Evolutionary conservation across 257 asterid species (phyloP).

Genomic region (Salvia rosmarinus): DNA sequence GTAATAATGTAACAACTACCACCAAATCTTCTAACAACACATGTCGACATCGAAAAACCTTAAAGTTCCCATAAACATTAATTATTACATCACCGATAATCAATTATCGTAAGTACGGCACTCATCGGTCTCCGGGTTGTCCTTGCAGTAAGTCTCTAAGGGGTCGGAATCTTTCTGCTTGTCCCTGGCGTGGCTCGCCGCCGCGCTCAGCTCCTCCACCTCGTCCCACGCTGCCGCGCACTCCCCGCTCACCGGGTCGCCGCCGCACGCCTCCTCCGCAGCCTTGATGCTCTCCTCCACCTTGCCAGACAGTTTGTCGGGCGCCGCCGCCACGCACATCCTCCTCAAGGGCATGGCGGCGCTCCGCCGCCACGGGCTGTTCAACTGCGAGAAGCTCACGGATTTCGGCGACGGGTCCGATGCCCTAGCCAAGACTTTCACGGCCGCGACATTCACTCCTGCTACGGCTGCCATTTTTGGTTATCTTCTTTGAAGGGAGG

Average conservation of each 20-base stretch:
- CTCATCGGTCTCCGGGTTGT: conserved; percentile 89
- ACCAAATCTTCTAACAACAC: conserved; percentile 15
- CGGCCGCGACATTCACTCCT: conserved; percentile 59
- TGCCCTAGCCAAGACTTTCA: conserved; percentile 45
- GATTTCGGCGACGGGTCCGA: conserved; percentile 39
- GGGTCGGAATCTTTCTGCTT: conserved; percentile 66
- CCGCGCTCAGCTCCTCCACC: conserved; percentile 99
- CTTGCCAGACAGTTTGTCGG: conserved; percentile 68
- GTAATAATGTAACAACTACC: neutral
- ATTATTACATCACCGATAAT: conserved; percentile 6
- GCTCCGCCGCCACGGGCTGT: conserved; percentile 58
- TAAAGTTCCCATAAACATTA: neutral
- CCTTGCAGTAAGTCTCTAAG: conserved; percentile 85
- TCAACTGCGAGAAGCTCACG: conserved; percentile 35
- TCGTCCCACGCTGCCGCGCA: conserved; percentile 99
- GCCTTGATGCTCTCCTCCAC: conserved; percentile 86
- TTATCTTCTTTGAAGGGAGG: neutral
- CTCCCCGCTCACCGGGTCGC: conserved; percentile 73
- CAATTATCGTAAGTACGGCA: conserved; percentile 88
- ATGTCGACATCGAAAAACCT: neutral
- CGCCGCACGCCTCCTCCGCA: conserved; percentile 75
- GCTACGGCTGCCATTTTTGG: conserved; percentile 60
- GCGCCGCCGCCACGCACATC: conserved; percentile 54
- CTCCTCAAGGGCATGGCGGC: neutral
- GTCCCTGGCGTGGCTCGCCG: conserved; percentile 91